Evolutionary conservation across 192 early-diverging fungal genomes (phyloP), one percentile per base, ranked within the genome.

Genomic region (Coemansia sp.): DNA sequence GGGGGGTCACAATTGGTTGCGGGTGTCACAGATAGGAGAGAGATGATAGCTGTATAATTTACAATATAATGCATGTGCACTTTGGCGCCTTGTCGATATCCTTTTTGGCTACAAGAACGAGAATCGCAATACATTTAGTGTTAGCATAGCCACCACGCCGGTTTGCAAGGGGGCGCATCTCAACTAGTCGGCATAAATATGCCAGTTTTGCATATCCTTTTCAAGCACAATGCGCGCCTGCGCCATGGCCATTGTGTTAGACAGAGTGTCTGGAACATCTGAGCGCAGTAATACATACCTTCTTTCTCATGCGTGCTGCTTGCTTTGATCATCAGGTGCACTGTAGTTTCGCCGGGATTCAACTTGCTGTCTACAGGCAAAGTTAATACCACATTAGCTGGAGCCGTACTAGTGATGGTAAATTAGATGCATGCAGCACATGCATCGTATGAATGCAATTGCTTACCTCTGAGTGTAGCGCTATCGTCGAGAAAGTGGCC

Each of bases 41-140:
- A 60, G 36, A 36, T 40, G 6, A 31, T 19, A 40, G 59, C 56
- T 14, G 29, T 29, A 34, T 46, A 66, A 62, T 68, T 70, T 76
- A 81, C 66, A 81, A 21, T 29, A 81, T 81, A n/a, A 70, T 37
- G 61, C 79, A 75, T 51, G 73, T 69, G 70, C 79, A 81, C 41
- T 70, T 81, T 27, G 79, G 67, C 34, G 70, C 69, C 62, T 70
- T 76, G 79, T 75, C 67, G 31, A 50, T 56, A 35, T 75, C 79
- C 68, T 72, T 76, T 56, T 72, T 70, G 45, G 53, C 79, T 81
- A 81, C 67, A 75, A 19, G n/a, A 13, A 36, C n/a, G 34, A 35
- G 3, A 35, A 17, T 8, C 29, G 13, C 9, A 33, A 3, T n/a
- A 17, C 24, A 27, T 27, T 27, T 27, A 27, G 24, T 27, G 24